Percentiles rank a stretch among this genome's conserved stretches.
These are phyloP conservation scores for Coleophoma eucalyptorum DNA, from an alignment of 2,329 filamentous ascomycete genomes.

Conservation along the genomic window DNA sequence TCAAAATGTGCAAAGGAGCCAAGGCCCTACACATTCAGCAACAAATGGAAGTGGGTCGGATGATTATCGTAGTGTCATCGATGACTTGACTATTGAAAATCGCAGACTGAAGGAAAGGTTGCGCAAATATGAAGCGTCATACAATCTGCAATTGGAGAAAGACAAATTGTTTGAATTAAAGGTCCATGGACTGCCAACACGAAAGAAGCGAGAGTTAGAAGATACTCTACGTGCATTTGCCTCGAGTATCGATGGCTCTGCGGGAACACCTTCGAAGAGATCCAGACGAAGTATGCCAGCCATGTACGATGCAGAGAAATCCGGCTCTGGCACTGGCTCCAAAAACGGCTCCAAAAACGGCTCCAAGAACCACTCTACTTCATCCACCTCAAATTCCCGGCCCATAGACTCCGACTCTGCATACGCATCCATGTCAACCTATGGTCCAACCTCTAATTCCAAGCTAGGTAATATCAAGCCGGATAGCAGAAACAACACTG, in stretches of 20 bases:
- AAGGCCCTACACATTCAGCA: neutral
- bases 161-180: conserved; percentile 84
- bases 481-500: conserved; percentile 1
- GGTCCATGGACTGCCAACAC: conserved; percentile 66
- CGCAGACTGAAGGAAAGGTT: conserved; percentile 72
- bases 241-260: conserved; percentile 52
- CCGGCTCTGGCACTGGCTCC: conserved; percentile 32
- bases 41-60: conserved; percentile 42
- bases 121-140: conserved; percentile 65
- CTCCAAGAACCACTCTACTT: conserved; percentile 9
- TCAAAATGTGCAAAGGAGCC: neutral
- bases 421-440: conserved; percentile 62
- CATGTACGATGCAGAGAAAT: conserved; percentile 34
- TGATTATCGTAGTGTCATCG: conserved; percentile 79
- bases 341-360: neutral
- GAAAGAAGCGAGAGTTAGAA: conserved; percentile 75
- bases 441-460: conserved; percentile 29
- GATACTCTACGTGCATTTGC: conserved; percentile 69
- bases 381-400: conserved; percentile 28
- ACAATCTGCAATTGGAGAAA: conserved; percentile 62
- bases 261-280: conserved; percentile 2
- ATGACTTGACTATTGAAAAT: conserved; percentile 82
- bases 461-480: neutral
- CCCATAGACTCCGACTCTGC: conserved; percentile 52
- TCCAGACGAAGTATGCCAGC: conserved; percentile 20